Base-by-base conservation (phyloP, 768 basidiomycete species). In the Lactarius sp. region DNA sequence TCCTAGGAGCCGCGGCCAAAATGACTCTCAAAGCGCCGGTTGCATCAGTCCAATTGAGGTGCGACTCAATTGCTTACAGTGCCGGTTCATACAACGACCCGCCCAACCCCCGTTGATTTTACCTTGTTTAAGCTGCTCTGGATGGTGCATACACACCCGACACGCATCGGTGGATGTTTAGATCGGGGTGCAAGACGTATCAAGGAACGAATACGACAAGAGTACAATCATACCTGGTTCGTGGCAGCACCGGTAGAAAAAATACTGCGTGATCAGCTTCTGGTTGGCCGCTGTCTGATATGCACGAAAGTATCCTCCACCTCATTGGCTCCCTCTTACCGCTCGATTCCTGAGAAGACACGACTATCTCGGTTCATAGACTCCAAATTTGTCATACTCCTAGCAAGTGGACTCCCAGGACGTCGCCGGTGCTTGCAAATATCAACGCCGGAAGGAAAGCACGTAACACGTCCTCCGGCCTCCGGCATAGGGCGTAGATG, bases 71-170 rank as follows among this genome's bases (percentile, higher is more conserved):
- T 13, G 2, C 12, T 49, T 53, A 14, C 39, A n/a, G 57, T 49
- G 31, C 36, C n/a, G 34, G 44, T 33, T 47, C 33, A 47, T 33
- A 6, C 37, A 18, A 39, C 27, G 46, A 47, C 31, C 14, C 16
- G 3, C 34, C 10, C 33, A 18, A 6, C 16, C 36, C 37, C 57
- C 18, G 37, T 36, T 53, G 49, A 33, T 49, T 47, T 47, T 58
- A 14, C 9, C 62, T 37, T 33, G 51, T 62, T 62, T 53, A 39
- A 59, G 62, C 36, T 49, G 22, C 9, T 27, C 52, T 27, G 37
- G 31, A 59, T 7, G 12, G 46, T 22, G 27, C 33, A 41, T 8
- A 22, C 34, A 42, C 22, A n/a, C 27, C 10, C 27, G 39, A 51
- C 20, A 33, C 18, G 16, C 10, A 27, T 49, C 22, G 36, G 20